phyloP scores from a whole-genome alignment of 805 yeast genomes.

The Maudiozyma bulderi region DNA sequence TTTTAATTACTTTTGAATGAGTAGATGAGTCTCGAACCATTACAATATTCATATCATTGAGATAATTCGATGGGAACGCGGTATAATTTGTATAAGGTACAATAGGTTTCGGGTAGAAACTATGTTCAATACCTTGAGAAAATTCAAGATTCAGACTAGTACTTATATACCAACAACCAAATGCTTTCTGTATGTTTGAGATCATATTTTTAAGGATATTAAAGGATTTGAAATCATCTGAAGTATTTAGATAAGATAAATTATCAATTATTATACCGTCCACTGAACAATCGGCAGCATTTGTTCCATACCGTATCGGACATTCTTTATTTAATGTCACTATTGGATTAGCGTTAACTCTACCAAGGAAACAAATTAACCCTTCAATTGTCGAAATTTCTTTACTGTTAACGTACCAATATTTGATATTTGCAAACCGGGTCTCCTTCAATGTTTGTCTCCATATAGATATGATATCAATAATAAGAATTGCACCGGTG shows the following conservation, averaged over 20 bases:
- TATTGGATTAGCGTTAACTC: constrained; percentile 17
- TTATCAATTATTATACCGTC: constrained; percentile 28
- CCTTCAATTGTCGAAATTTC: constrained; percentile 17
- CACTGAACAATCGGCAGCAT: background rate
- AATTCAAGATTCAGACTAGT: constrained; percentile 21
- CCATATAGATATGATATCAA: constrained; percentile 17
- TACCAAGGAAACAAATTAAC: constrained; percentile 13
- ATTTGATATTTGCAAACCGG: background rate
- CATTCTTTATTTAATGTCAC: constrained; percentile 17
- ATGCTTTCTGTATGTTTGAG: constrained; percentile 12
- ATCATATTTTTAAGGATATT: constrained; percentile 12
- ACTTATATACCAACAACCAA: constrained; percentile 25
- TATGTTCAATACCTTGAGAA: constrained; percentile 41
- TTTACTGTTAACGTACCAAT: constrained; percentile 13
- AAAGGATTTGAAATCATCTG: constrained; percentile 5
- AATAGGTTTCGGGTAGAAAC: background rate
- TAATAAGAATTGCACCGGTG: constrained; percentile 6
- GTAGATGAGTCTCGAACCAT: background rate
- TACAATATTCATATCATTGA: constrained; percentile 21
- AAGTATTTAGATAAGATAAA: constrained; percentile 16
- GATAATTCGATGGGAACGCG: constrained; percentile 17
- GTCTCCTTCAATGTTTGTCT: background rate
- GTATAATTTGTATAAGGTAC: constrained; percentile 4
- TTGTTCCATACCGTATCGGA: background rate
- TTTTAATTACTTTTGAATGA: background rate